Evolutionary conservation across 352 stramenopile species (phyloP), one percentile per base, ranked within the genome.

Genomic region (Globisporangium solare): DNA sequence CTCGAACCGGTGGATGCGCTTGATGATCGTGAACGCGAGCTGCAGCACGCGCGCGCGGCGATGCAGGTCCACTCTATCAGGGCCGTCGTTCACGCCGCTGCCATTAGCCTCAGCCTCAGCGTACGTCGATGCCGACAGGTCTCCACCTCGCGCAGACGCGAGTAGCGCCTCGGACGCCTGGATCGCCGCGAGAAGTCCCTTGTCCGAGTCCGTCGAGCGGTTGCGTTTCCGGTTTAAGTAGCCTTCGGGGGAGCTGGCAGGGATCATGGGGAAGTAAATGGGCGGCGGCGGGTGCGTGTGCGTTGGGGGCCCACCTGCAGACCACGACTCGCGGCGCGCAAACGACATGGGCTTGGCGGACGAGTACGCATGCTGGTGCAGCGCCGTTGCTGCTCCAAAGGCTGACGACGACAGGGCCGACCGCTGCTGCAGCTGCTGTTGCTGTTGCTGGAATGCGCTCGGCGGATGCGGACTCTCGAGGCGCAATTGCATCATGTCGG

Each of bases 401-500:
- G 46, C 41, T 35, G 66, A 61, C 12, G 50, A 57, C 22, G 63
- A 59, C 18, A 63, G 37, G 10, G 62, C 58, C 35, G 51, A 31
- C 5, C 55, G 40, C 24, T 61, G 50, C 10, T 56, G 50, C n/a
- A 37, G 49, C 8, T 54, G 54, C 3, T 55, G 54, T 1, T 56
- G 50, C 32, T 46, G 22, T 31, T 57, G 50, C 0, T 47, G 51
- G 20, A 54, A 55, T 14, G 53, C 47, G 18, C 63, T 64, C 2
- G 60, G 66, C 21, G 50, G 51, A 13, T 65, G 72, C 13, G 67
- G 74, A 20, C 54, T 86, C 51, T 81, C 73, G 20, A 90, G 66
- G 20, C 73, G 71, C 31, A 90, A 67, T 54, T 86, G 73, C 77
- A 88, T 90, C 77, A 90, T 88, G 42, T 78, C 77, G 14, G 74